Evolutionary conservation across 768 basidiomycete species (phyloP).

Genomic region (Boletus patriciae): DNA sequence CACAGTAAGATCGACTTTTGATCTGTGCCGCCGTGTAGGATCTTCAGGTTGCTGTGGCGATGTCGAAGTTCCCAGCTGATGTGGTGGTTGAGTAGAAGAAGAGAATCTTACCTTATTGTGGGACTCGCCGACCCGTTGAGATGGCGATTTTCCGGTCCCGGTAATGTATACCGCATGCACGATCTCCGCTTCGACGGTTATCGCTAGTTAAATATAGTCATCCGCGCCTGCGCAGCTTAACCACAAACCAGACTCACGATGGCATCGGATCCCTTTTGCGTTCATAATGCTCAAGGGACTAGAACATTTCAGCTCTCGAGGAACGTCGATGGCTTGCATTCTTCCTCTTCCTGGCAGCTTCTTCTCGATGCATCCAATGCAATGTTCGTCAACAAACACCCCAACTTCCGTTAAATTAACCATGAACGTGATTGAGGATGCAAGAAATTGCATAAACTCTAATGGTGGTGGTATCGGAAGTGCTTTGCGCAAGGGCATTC

Average conservation of each 20-base stretch:
- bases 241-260: conserved; percentile 3
- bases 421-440: conserved; percentile 93
- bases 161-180: too few relatives aligned
- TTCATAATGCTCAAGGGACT: conserved; percentile 66
- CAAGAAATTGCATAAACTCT: conserved; percentile 88
- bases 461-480: conserved; percentile 72
- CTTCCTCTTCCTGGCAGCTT: conserved; percentile 58
- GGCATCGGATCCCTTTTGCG: conserved; percentile 51
- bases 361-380: conserved; percentile 58
- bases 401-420: conserved; percentile 65
- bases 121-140: too few relatives aligned
- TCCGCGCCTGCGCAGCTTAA: too few relatives aligned
- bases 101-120: too few relatives aligned
- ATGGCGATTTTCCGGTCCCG: too few relatives aligned
- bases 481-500: conserved; percentile 79
- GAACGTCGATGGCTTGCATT: conserved; percentile 48
- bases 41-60: not conserved
- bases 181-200: conserved; percentile 77
- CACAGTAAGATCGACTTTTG: conserved; percentile 27
- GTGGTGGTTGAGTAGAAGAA: too few relatives aligned
- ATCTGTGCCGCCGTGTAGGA: too few relatives aligned
- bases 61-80: too few relatives aligned
- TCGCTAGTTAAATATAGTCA: conserved; percentile 39
- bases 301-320: conserved; percentile 50
- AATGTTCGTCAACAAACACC: conserved; percentile 75